These are phyloP conservation scores for Coniochaeta pulveracea DNA, from an alignment of 2,329 filamentous ascomycete species.

Conservation along the genomic window DNA sequence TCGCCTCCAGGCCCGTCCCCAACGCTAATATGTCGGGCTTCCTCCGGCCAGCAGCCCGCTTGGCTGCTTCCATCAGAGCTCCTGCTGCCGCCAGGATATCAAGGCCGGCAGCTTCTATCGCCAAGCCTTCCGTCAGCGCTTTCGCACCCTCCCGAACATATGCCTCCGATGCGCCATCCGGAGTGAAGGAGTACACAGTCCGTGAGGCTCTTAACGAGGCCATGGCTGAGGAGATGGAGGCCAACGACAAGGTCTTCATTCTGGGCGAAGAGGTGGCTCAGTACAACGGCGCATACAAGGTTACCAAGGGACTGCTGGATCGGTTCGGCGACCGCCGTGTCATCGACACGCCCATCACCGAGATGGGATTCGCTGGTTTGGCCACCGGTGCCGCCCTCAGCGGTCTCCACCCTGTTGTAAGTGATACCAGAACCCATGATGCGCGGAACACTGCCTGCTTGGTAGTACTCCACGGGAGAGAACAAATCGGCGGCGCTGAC, in stretches of 20 bases:
- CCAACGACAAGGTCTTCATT: slow-evolving; percentile 89
- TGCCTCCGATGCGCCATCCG: slow-evolving; percentile 34
- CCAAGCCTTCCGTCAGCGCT: slow-evolving; percentile 15
- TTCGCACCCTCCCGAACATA: slow-evolving; percentile 40
- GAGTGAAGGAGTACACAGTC: slow-evolving; percentile 87
- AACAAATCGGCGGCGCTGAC: too few relatives aligned
- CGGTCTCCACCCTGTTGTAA: slow-evolving; percentile 84
- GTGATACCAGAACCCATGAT: too few relatives aligned
- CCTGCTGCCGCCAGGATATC: slow-evolving; percentile 11
- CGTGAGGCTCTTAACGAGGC: slow-evolving; percentile 97
- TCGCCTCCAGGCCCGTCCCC: slow-evolving; percentile 4
- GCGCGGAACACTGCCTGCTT: neutral
- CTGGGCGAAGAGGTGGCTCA: slow-evolving; percentile 97
- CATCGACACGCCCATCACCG: slow-evolving; percentile 97
- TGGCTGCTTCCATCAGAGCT: slow-evolving; percentile 25
- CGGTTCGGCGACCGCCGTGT: slow-evolving; percentile 95
- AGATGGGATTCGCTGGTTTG: slow-evolving; percentile 89
- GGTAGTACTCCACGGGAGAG: too few relatives aligned
- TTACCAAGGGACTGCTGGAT: slow-evolving; percentile 94
- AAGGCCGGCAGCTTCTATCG: slow-evolving; percentile 9
- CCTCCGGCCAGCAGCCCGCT: slow-evolving; percentile 30
- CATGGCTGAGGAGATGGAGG: slow-evolving; percentile 91
- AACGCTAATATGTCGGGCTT: slow-evolving; percentile 29
- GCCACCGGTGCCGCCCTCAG: slow-evolving; percentile 91
- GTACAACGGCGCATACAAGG: slow-evolving; percentile 99